Conservation (phyloP, 2,329 filamentous ascomycete species). For the Oidium heveae region DNA sequence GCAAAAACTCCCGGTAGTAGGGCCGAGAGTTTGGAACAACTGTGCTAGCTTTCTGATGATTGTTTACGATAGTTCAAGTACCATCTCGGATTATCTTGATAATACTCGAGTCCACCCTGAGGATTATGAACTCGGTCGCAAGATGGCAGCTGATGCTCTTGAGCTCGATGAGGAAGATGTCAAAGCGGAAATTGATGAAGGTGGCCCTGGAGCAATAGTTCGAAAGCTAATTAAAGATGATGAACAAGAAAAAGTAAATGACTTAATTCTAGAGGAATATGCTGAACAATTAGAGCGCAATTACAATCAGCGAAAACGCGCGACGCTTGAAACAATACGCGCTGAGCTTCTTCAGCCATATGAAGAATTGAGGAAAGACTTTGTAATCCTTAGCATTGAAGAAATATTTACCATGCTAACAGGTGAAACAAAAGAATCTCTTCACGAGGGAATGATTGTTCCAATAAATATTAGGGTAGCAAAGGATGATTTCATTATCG, state of each 20-base stretch:
- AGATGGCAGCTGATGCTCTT: constrained; percentile 92
- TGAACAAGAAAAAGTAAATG: constrained; percentile 83
- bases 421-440: constrained; percentile 64
- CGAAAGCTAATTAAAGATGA: constrained; percentile 88
- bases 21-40: constrained; percentile 82
- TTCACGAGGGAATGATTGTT: constrained; percentile 78
- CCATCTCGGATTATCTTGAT: constrained; percentile 73
- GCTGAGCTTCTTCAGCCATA: constrained; percentile 82
- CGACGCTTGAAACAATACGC: constrained; percentile 85
- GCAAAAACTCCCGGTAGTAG: constrained; percentile 54
- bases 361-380: constrained; percentile 73
- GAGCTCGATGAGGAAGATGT: constrained; percentile 96
- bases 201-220: constrained; percentile 72
- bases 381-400: constrained; percentile 40
- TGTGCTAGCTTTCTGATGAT: constrained; percentile 90
- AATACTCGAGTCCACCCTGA: constrained; percentile 95
- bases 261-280: constrained; percentile 88
- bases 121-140: constrained; percentile 91
- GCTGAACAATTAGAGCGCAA: constrained; percentile 85
- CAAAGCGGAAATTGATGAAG: constrained; percentile 77
- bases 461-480: constrained; percentile 71
- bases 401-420: constrained; percentile 94
- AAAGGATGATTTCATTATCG: constrained; percentile 80
- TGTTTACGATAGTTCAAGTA: constrained; percentile 59
- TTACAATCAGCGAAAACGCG: constrained; percentile 82